Base-by-base conservation (phyloP, 768 basidiomycete species). In the Glaciozyma antarctica region DNA sequence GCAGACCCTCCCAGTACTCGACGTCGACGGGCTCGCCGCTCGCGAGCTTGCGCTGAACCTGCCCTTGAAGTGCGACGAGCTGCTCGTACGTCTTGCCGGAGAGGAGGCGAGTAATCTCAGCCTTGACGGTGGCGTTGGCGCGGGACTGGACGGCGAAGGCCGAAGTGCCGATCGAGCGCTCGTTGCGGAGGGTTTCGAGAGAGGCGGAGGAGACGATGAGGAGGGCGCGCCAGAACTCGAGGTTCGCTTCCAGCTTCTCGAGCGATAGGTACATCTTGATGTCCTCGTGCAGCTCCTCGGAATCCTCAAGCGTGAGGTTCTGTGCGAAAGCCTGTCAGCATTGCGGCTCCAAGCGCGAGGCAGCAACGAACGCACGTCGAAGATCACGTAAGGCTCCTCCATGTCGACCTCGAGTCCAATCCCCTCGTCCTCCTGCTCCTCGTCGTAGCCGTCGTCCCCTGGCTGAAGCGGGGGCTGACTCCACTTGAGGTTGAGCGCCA, bases 161-260 rank as follows among this genome's bases (percentile, higher is more conserved):
- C 5, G 56, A 26, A 43, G 63, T 68, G 15, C 76, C 74, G 17
- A 78, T 74, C 38, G 76, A 70, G 81, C 81, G 75, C 80, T 82
- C 47, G 77, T 78, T 71, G 83, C 84, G 72, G 5, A 93, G 82
- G 48, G 83, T 81, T 57, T 95, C 91, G 34, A 97, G 76, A 24
- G 86, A 85, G 75, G 94, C 88, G 73, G 90, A 89, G 77, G 91
- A 95, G 5, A 99, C 86, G 13, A 94, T 88, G 85, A 93, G 88
- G 90, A 99, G 95, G 72, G 95, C 88, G 89, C 95, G 72, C 95
- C 95, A 99, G 76, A 98, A 99, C 71, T 99, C 94, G 63, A 95
- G 83, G 75, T 93, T 94, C 58, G 84, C 80, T 15, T 90, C 85
- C 9, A 82, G 81, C 68, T 86, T 85, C 75, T 99, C 95, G 26